phyloP scores from a whole-genome alignment of 345 rosid species.

The Eucalyptus fibrosa region DNA sequence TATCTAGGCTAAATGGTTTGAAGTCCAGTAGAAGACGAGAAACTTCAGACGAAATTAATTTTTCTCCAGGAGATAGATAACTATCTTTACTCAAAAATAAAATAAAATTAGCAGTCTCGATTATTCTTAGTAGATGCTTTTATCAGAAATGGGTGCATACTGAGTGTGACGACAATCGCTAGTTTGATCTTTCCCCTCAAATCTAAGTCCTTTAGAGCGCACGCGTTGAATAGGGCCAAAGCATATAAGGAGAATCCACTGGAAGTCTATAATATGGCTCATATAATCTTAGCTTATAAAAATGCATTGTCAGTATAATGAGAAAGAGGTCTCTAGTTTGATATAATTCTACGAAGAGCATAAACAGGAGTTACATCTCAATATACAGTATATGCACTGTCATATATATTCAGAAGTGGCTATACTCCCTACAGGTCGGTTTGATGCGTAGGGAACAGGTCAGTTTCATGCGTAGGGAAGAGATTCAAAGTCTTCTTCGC shows the following conservation, averaged over 20 bases:
- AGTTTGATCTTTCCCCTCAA: neutral
- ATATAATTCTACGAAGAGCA: neutral
- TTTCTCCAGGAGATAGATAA: neutral
- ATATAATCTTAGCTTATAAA: neutral
- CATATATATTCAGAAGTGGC: neutral
- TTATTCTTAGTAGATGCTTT: neutral
- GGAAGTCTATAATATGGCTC: neutral
- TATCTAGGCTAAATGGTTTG: neutral
- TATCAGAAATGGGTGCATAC: neutral
- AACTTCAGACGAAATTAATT: neutral
- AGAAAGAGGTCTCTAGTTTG: neutral
- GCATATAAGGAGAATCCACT: neutral
- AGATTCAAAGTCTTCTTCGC: slow-evolving; percentile 71
- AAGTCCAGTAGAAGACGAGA: neutral
- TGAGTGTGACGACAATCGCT: neutral
- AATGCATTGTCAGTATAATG: neutral
- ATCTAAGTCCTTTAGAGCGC: neutral
- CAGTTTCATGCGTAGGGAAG: slow-evolving; percentile 23
- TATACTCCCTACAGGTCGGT: neutral
- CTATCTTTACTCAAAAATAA: neutral
- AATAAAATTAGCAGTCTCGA: neutral
- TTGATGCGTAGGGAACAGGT: neutral
- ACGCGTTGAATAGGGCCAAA: neutral
- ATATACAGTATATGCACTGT: neutral
- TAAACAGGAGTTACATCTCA: neutral